Percentiles rank a stretch among this genome's conserved stretches.
phyloP scores from a whole-genome alignment of 345 rosid species.

The Salix dunnii region DNA sequence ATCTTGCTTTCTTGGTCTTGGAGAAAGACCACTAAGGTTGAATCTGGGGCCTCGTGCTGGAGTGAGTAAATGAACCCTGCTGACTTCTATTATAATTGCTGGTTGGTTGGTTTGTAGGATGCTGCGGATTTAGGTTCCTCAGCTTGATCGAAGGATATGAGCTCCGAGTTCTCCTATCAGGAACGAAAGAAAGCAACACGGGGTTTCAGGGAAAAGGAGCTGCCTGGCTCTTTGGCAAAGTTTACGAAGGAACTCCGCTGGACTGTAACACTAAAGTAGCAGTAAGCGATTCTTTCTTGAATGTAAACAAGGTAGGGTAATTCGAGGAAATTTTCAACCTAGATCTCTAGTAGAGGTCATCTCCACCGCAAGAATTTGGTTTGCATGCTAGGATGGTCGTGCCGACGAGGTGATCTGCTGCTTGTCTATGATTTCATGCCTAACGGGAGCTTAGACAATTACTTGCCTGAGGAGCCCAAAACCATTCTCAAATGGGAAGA shows the following conservation, averaged over 20 bases:
- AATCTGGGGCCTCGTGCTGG: constrained; percentile 57
- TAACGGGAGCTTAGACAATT: constrained; percentile 84
- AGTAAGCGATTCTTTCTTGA: constrained; percentile 67
- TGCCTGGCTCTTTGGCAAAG: constrained; percentile 78
- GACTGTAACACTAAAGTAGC: constrained; percentile 51
- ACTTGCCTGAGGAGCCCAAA: constrained; percentile 57
- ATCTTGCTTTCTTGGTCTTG: constrained; percentile 90
- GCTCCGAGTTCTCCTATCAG: constrained; percentile 59
- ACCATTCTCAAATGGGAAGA: constrained; percentile 64
- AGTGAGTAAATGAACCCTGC: constrained; percentile 59
- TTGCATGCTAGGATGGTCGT: constrained; percentile 77
- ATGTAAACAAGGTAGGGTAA: constrained; percentile 89
- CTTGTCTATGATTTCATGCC: constrained; percentile 85
- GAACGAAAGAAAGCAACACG: constrained; percentile 77
- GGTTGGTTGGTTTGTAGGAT: too few relatives aligned
- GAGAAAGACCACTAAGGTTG: constrained; percentile 82
- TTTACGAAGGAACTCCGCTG: constrained; percentile 65
- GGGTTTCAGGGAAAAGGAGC: constrained; percentile 70
- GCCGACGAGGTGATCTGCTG: constrained; percentile 48
- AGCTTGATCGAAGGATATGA: constrained; percentile 55
- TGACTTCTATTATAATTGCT: constrained; percentile 34
- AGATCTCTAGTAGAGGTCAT: constrained; percentile 72
- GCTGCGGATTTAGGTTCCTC: too few relatives aligned
- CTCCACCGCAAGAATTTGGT: constrained; percentile 85
- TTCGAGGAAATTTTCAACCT: constrained; percentile 61